These are phyloP conservation scores for Ochetophila trinervis DNA, from an alignment of 306 rosid species.

Conservation along the genomic window DNA sequence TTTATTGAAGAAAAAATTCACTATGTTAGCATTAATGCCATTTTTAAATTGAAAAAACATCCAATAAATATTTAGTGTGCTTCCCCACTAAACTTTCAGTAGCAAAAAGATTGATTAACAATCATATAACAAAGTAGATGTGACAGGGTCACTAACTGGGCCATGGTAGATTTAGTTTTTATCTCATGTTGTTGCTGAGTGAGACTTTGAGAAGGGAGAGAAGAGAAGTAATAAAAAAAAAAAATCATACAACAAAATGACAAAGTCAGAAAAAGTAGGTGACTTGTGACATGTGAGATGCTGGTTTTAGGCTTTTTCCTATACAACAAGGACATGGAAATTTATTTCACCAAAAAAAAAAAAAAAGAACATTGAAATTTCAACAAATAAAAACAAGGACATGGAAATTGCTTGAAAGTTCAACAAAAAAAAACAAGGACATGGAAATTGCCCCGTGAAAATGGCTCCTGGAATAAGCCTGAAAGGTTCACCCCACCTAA, in stretches of 20 bases:
- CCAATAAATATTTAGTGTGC: too few species aligned
- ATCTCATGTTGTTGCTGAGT: too few species aligned
- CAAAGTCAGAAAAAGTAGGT: slow-evolving; percentile 32
- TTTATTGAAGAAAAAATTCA: too few species aligned
- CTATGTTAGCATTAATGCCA: too few species aligned
- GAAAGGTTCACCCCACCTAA: slow-evolving; percentile 57
- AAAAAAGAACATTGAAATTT: too few species aligned
- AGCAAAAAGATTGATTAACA: background rate
- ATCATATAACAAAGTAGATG: slow-evolving; percentile 9
- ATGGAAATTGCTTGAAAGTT: too few species aligned
- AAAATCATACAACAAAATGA: slow-evolving; percentile 30
- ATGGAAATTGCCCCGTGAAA: slow-evolving; percentile 62
- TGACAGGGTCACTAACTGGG: background rate
- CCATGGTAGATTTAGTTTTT: slow-evolving; percentile 5
- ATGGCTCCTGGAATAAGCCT: slow-evolving; percentile 47
- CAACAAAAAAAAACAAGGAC: too few species aligned
- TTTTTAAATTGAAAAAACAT: too few species aligned
- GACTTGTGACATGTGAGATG: slow-evolving; percentile 26
- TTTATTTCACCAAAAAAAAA: too few species aligned
- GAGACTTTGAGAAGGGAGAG: too few species aligned
- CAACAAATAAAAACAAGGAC: too few species aligned
- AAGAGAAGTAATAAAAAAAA: slow-evolving; percentile 3
- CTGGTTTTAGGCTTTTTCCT: slow-evolving; percentile 32
- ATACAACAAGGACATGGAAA: slow-evolving; percentile 58
- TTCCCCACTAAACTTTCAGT: background rate